Conservation (phyloP, 2,329 filamentous ascomycete species). For the Aspergillus arachidicola region DNA sequence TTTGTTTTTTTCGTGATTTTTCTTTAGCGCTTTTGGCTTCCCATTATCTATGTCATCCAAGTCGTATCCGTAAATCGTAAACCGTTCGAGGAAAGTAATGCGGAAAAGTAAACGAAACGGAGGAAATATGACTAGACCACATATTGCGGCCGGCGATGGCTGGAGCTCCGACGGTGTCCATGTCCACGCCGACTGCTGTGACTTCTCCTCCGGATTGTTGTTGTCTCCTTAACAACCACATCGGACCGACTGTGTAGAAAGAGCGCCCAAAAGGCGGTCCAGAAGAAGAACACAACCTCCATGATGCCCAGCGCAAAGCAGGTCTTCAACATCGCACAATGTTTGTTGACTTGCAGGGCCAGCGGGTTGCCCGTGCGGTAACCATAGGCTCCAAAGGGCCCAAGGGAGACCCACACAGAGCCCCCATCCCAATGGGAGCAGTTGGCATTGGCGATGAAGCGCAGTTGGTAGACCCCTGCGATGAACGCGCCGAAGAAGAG, state of each 20-base stretch:
- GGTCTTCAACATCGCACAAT: constrained; percentile 90
- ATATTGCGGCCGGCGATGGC: constrained; percentile 31
- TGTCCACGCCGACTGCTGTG: constrained; percentile 41
- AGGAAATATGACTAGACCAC: constrained; percentile 25
- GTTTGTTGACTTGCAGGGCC: constrained; percentile 66
- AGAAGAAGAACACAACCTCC: constrained; percentile 77
- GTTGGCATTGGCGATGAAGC: constrained; percentile 61
- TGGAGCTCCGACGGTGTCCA: constrained; percentile 32
- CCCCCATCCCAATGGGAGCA: constrained; percentile 64
- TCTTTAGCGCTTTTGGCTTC: neutral
- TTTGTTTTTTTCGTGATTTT: neutral
- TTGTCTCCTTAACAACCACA: constrained; percentile 43
- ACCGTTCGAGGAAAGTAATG: neutral
- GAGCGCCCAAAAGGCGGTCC: constrained; percentile 71
- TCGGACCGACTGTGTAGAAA: constrained; percentile 41
- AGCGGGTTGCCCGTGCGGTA: constrained; percentile 49
- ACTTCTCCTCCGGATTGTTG: constrained; percentile 33
- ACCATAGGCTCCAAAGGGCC: constrained; percentile 61
- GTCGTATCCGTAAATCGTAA: constrained; percentile 11
- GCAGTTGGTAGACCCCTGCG: constrained; percentile 60
- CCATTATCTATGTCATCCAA: constrained; percentile 4
- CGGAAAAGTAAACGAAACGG: neutral
- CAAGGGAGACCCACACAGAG: constrained; percentile 61
- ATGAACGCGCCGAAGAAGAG: constrained; percentile 67
- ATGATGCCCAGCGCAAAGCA: constrained; percentile 89